Conservation (phyloP, 768 basidiomycete genomes). For the Vishniacozyma victoriae region DNA sequence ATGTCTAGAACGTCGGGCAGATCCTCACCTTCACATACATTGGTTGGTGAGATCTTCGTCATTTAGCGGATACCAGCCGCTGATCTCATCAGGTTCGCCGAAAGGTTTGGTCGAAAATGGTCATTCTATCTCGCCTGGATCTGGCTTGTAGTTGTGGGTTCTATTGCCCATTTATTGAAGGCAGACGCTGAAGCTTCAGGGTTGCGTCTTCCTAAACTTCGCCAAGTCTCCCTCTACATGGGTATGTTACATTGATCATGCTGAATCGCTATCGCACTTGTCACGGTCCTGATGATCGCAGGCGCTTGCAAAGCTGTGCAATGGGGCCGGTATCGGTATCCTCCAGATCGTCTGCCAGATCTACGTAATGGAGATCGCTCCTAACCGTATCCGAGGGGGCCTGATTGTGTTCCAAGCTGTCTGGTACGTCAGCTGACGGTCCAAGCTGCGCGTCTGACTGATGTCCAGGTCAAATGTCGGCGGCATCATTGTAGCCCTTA, state of each 20-base stretch:
- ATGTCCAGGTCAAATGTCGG: too few relatives aligned
- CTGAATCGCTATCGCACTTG: too few relatives aligned
- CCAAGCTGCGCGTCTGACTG: too few relatives aligned
- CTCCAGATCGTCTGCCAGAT: slow-evolving; percentile 27
- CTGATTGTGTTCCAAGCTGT: slow-evolving; percentile 15
- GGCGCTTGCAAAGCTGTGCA: slow-evolving; percentile 30
- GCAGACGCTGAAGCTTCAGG: neutral
- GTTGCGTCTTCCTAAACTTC: neutral
- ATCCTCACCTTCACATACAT: neutral
- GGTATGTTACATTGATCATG: too few relatives aligned
- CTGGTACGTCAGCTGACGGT: too few relatives aligned
- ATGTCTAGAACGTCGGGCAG: neutral
- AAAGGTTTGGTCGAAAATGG: slow-evolving; percentile 27
- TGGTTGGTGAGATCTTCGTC: too few relatives aligned
- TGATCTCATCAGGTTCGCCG: too few relatives aligned
- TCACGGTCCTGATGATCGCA: too few relatives aligned
- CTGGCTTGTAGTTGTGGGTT: slow-evolving; percentile 7
- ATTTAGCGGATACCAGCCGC: too few relatives aligned
- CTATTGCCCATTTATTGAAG: too few relatives aligned
- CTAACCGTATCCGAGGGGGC: slow-evolving; percentile 21
- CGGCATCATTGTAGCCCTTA: neutral
- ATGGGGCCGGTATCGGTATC: slow-evolving; percentile 27
- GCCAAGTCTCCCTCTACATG: neutral
- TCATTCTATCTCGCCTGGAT: slow-evolving; percentile 27
- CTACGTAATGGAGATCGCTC: slow-evolving; percentile 30